Evolutionary conservation across 2,329 filamentous ascomycete genomes (phyloP).

Genomic region (Parafenestella ontariensis): DNA sequence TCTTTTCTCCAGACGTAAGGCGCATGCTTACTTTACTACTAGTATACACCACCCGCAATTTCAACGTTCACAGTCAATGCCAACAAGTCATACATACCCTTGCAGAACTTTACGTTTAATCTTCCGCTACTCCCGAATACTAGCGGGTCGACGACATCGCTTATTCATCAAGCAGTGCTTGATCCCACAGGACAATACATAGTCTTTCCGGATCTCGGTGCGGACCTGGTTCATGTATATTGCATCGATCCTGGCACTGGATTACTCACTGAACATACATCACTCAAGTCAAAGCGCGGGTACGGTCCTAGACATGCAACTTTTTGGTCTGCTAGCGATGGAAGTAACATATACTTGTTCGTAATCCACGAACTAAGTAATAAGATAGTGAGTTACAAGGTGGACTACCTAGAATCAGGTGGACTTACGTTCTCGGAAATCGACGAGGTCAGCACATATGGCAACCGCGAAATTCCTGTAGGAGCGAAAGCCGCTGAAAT

Average conservation of each 20-base stretch:
- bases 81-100: slow-evolving; percentile 15
- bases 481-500: slow-evolving; percentile 63
- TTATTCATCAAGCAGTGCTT: slow-evolving; percentile 69
- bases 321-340: slow-evolving; percentile 56
- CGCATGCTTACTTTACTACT: slow-evolving; percentile 19
- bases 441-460: slow-evolving; percentile 53
- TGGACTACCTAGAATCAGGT: slow-evolving; percentile 56
- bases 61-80: slow-evolving; percentile 36
- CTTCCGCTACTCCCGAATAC: slow-evolving; percentile 11
- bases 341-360: slow-evolving; percentile 58
- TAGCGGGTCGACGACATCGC: slow-evolving; percentile 26
- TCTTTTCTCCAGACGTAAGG: not conserved
- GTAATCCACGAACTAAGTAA: slow-evolving; percentile 68
- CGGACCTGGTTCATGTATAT: slow-evolving; percentile 68
- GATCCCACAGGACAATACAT: slow-evolving; percentile 71
- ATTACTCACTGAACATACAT: slow-evolving; percentile 54
- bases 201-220: slow-evolving; percentile 70
- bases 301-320: slow-evolving; percentile 70
- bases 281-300: slow-evolving; percentile 57
- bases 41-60: slow-evolving; percentile 50
- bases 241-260: slow-evolving; percentile 55
- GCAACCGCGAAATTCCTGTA: slow-evolving; percentile 32
- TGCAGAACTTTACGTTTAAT: slow-evolving; percentile 54
- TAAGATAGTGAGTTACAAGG: slow-evolving; percentile 63
- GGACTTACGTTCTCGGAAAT: slow-evolving; percentile 57